Evolutionary conservation across 148 eudicot species (phyloP).

Genomic region (Persicaria tinctoria): DNA sequence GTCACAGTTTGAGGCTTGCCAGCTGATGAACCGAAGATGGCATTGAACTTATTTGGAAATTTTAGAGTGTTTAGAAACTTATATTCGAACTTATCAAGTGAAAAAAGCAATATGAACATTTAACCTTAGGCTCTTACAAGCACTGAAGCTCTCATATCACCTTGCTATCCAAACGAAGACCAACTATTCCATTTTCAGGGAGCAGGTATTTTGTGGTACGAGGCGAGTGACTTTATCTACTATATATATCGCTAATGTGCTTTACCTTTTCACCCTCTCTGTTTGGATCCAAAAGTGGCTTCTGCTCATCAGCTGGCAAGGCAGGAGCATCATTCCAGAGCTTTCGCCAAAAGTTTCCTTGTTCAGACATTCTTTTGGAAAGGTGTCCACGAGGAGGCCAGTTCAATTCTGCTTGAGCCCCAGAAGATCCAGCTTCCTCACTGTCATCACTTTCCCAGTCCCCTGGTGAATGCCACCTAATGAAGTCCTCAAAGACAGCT

Average conservation of each 20-base stretch:
- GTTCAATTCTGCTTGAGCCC: slow-evolving; percentile 21
- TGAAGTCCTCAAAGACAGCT: slow-evolving; percentile 92
- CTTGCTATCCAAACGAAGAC: not conserved
- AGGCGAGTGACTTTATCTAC: not conserved
- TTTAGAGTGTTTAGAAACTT: no score
- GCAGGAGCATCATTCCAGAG: slow-evolving; percentile 88
- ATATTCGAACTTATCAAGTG: no score
- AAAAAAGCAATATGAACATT: no score
- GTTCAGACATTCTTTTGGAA: slow-evolving; percentile 88
- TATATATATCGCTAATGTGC: not conserved
- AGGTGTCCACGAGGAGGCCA: slow-evolving; percentile 95
- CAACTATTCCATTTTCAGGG: not conserved
- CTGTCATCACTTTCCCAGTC: slow-evolving; percentile 71
- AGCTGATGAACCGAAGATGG: no score
- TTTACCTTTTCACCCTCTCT: slow-evolving; percentile 95
- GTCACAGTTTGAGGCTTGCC: not conserved
- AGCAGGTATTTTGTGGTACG: not conserved
- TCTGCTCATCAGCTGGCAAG: slow-evolving; percentile 77
- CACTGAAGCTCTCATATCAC: no score
- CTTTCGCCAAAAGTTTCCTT: slow-evolving; percentile 79
- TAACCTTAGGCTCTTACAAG: no score
- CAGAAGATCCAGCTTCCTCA: slow-evolving; percentile 24
- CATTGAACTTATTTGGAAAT: no score
- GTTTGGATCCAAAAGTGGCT: slow-evolving; percentile 84
- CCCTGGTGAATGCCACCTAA: slow-evolving; percentile 98